These are phyloP conservation scores for Chlamydomonas incerta DNA, from an alignment of 139 green algal species.

Conservation along the genomic window DNA sequence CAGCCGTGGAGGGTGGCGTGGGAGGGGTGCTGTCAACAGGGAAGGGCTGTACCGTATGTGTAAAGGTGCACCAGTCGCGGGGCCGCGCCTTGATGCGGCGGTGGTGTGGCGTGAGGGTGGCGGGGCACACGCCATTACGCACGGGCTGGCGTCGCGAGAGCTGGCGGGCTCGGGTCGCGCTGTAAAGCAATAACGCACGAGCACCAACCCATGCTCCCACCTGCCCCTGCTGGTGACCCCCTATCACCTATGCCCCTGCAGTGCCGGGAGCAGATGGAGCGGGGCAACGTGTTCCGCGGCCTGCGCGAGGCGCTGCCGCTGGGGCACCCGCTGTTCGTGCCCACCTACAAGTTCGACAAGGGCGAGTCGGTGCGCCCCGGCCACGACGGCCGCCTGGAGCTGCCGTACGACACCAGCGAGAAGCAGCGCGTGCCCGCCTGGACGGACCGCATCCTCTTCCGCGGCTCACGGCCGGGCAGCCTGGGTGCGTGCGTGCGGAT, in stretches of 20 bases:
- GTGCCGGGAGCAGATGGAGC: slow-evolving; percentile 38
- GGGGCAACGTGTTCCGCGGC: slow-evolving; percentile 58
- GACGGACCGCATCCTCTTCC: slow-evolving; percentile 95
- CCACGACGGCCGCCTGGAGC: background rate
- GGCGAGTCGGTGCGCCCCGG: background rate
- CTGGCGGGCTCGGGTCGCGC: no score
- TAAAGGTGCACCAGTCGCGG: no score
- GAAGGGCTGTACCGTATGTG: no score
- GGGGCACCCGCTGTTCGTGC: slow-evolving; percentile 84
- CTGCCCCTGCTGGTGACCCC: no score
- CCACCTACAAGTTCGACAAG: slow-evolving; percentile 97
- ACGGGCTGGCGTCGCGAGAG: no score
- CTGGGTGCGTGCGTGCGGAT: background rate
- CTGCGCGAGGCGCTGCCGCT: slow-evolving; percentile 63
- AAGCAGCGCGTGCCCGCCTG: slow-evolving; percentile 90
- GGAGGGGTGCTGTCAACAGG: no score
- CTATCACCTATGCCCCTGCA: background rate
- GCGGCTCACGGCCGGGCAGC: slow-evolving; percentile 57
- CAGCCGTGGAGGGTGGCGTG: no score
- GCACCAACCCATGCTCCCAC: no score
- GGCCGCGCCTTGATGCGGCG: no score
- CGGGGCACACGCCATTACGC: no score
- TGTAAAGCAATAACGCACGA: no score
- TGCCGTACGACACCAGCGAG: slow-evolving; percentile 72
- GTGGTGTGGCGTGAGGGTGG: no score